phyloP scores from a whole-genome alignment of 192 early-diverging fungal genomes.

The Endogone sp. region DNA sequence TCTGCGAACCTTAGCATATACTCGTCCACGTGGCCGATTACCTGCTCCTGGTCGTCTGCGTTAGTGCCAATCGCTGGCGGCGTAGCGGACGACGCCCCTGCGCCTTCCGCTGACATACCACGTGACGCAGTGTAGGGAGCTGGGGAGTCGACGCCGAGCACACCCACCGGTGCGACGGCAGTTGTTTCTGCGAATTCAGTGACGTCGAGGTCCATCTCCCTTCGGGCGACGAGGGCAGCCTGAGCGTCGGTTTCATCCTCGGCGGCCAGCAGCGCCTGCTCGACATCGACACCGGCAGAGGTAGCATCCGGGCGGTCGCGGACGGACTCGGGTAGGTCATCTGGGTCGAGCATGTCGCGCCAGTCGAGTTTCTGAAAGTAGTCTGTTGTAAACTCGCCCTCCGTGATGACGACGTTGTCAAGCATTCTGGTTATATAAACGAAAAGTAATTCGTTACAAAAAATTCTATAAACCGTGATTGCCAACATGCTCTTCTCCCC shows the following conservation, averaged over 20 bases:
- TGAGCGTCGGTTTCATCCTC: conserved; percentile 64
- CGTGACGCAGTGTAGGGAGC: conserved; percentile 2
- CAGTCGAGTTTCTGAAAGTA: conserved; percentile 61
- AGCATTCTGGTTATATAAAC: conserved; percentile 46
- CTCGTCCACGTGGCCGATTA: conserved; percentile 67
- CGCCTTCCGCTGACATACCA: conserved; percentile 20
- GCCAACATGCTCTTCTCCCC: no score
- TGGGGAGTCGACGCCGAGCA: conserved; percentile 2
- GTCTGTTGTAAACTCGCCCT: conserved; percentile 71
- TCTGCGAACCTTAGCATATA: conserved; percentile 67
- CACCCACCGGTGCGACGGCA: conserved; percentile 8
- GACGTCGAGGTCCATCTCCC: conserved; percentile 57
- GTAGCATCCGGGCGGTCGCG: conserved; percentile 27
- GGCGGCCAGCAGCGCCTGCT: conserved; percentile 54
- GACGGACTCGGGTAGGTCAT: conserved; percentile 47
- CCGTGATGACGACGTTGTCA: conserved; percentile 76
- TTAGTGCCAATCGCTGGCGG: not conserved
- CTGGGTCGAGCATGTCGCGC: conserved; percentile 28
- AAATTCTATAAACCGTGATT: no score
- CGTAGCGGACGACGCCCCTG: conserved; percentile 2
- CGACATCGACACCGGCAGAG: conserved; percentile 37
- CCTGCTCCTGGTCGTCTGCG: conserved; percentile 8
- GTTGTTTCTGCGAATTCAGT: conserved; percentile 54
- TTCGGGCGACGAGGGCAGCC: conserved; percentile 48
- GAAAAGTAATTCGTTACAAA: not conserved